Base-by-base conservation (phyloP, 441 rosid species). In the Viola pubescens region DNA sequence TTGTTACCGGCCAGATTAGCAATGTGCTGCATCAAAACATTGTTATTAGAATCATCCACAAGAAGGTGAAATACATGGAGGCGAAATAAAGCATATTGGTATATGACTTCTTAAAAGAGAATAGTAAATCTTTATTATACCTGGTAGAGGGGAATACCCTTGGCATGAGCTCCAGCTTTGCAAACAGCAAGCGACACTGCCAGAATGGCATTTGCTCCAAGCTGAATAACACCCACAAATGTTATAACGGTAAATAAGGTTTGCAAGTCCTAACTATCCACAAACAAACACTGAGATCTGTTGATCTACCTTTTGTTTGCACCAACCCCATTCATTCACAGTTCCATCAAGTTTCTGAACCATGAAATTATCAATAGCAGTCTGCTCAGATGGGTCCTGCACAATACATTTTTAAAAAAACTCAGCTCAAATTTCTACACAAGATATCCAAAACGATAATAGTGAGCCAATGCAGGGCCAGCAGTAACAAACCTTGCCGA, bases 271-370 rank as follows among this genome's bases (percentile, higher is more conserved):
- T 26, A 13, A 26, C 7, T 4, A 16, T 41, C 43, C 55, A 45
- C 6, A 54, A 38, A 4, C 41, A 37, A 10, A 19, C 10, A 12
- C 3, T 41, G 37, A 19, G 14, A 40, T 26, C 3, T 2, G 12
- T 11, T 7, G 58, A 37, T 9, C 11, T 64, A 94, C 99, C 97
- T 94, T 94, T 63, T 90, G 96, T 62, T 94, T 94, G 84, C 99
- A 94, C 99, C 99, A 94, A 37, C 97, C 99, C 97, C 99, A 94
- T 74, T 90, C 99, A 8, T 90, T 94, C 9, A 81, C 83, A 50
- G 97, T 94, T 65, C 96, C 97, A 62, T 94, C 99, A 51, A 90
- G 96, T 64, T 88, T 82, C 60, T 90, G 96, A 65, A 94, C 99
- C 97, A 94, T 88, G 72, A 67, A 77, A 64, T 82, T 85, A 55